phyloP scores from a whole-genome alignment of 305 asterid genomes.

The Fraxinus sp. region DNA sequence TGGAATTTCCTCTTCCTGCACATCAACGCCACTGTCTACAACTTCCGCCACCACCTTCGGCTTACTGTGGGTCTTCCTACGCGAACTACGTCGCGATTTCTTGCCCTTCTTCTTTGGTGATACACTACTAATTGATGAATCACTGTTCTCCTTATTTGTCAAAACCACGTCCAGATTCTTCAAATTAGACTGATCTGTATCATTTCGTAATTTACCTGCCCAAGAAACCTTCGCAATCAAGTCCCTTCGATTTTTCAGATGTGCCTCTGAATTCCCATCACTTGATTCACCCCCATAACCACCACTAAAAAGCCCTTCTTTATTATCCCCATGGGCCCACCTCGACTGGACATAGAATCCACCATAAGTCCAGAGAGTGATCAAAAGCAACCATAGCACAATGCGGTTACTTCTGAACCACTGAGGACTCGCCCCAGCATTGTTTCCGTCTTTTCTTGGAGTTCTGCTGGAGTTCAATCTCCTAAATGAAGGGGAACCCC shows the following conservation, averaged over 20 bases:
- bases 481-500: conserved; percentile 82
- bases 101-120: conserved; percentile 52
- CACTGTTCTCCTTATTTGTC: conserved; percentile 39
- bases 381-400: conserved; percentile 90
- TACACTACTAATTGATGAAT: conserved; percentile 28
- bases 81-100: conserved; percentile 50
- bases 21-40: conserved; percentile 42
- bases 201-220: conserved; percentile 27
- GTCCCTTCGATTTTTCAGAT: conserved; percentile 38
- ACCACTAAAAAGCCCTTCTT: conserved; percentile 83
- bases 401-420: conserved; percentile 77
- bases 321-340: conserved; percentile 99
- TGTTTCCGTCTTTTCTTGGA: conserved; percentile 61
- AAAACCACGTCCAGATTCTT: conserved; percentile 37
- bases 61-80: conserved; percentile 50
- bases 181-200: conserved; percentile 33
- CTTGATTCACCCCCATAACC: conserved; percentile 62
- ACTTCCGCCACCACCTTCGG: conserved; percentile 40
- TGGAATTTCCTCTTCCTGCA: conserved; percentile 70
- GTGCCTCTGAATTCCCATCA: conserved; percentile 38
- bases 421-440: conserved; percentile 37
- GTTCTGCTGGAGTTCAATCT: conserved; percentile 65
- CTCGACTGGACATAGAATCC: conserved; percentile 89
- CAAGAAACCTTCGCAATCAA: conserved; percentile 48
- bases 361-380: conserved; percentile 97